A percentile compares a stretch with the other conserved stretches of the same genome.
Conservation (phyloP, 1,284 basidiomycete genomes). For the Rhodotorula sp. region DNA sequence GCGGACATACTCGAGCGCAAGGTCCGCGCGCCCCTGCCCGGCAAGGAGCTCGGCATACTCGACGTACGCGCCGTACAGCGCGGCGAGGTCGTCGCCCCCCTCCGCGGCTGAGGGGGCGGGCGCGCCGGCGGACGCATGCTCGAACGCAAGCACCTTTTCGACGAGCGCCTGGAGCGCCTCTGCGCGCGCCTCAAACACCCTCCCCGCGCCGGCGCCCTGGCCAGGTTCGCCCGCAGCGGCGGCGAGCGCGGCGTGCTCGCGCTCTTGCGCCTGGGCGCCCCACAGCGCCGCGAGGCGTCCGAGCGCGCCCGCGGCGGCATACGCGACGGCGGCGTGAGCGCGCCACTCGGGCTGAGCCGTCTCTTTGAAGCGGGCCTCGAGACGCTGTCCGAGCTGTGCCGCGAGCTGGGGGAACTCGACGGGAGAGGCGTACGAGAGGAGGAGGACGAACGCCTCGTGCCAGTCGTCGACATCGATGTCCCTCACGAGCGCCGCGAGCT, state of each 20-base stretch:
- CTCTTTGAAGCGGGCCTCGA: constrained; percentile 77
- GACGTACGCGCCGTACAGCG: constrained; percentile 87
- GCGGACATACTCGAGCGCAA: constrained; percentile 78
- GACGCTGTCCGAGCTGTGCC: constrained; percentile 86
- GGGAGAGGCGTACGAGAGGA: constrained; percentile 90
- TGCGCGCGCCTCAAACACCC: constrained; percentile 82
- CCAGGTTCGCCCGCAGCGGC: neutral
- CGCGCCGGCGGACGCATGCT: constrained; percentile 80
- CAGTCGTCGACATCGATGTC: constrained; percentile 94
- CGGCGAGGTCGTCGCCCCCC: constrained; percentile 71
- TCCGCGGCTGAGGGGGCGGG: constrained; percentile 55
- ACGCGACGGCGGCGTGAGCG: constrained; percentile 86
- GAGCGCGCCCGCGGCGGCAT: constrained; percentile 81
- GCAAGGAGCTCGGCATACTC: constrained; percentile 94
- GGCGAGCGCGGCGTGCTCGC: constrained; percentile 59
- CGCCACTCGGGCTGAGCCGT: constrained; percentile 64
- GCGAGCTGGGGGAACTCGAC: constrained; percentile 74
- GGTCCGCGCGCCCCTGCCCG: constrained; percentile 80
- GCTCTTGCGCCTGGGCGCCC: constrained; percentile 86
- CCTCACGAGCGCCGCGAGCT: constrained; percentile 88
- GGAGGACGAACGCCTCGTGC: constrained; percentile 94
- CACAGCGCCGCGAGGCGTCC: constrained; percentile 90
- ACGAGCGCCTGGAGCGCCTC: constrained; percentile 90
- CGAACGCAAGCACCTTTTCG: constrained; percentile 96
- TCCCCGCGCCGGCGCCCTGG: constrained; percentile 8